Base-by-base conservation (phyloP, 2,329 filamentous ascomycete species). In the Fusarium mundagurra region DNA sequence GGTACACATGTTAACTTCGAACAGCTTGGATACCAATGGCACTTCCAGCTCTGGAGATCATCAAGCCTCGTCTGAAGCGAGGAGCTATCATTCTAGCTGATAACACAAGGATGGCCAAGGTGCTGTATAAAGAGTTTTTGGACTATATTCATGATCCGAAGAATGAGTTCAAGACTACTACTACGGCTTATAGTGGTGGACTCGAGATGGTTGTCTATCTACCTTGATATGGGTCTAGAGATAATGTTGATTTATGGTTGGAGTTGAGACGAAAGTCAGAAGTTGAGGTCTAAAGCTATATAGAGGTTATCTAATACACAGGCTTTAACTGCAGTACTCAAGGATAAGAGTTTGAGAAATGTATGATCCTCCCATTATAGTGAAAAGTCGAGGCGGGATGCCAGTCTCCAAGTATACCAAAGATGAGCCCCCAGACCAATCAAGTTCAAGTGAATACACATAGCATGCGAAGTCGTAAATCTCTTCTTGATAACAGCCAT, bases 1-100 rank as follows among this genome's bases (percentile, higher is more conserved):
- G n/a, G n/a, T n/a, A n/a, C n/a, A n/a, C n/a, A n/a, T n/a, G n/a
- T n/a, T n/a, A n/a, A n/a, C n/a, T n/a, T n/a, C n/a, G n/a, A n/a
- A 12, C 4, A 91, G 88, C 91, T 57, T 91, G 89, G 88, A 85
- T 88, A 1, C 83, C 85, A 2, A 80, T 91, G 67, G 87, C 87
- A 1, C 80, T 91, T 33, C 88, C 89, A 6, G 85, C 87, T 1
- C 78, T 91, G 24, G 83, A 86, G 64, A 76, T 87, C 1, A 79
- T 90, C 14, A 82, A 86, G 67, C 85, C 87, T 6, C 84, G 81
- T 24, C 69, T 90, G 48, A 83, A 80, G 45, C 76, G 78, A 8
- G 88, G 88, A 0, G 86, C 87, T 0, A 80, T 89, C 6, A 81
- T 90, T 5, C 76, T 90, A 2, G 78, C 81, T 0, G 88, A 90